Percentiles rank a stretch among this genome's conserved stretches.
Evolutionary conservation across 2,329 filamentous ascomycete genomes (phyloP).

Genomic region (Aureobasidium sp.): DNA sequence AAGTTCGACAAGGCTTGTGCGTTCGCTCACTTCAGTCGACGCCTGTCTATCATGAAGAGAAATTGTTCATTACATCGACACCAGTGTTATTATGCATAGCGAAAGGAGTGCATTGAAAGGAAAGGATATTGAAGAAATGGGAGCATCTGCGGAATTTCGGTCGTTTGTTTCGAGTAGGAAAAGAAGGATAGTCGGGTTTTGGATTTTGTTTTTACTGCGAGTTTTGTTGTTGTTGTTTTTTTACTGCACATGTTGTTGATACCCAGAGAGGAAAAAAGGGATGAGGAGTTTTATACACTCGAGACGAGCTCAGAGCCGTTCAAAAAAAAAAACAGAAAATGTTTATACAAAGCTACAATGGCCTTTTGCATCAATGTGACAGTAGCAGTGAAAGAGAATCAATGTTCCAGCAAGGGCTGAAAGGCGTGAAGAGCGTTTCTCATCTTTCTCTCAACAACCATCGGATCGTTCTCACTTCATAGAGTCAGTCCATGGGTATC

Average conservation of each 20-base stretch:
- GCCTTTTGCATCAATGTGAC: neutral
- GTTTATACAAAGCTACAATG: neutral
- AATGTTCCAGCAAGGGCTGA: too few relatives aligned
- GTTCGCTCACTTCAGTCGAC: neutral
- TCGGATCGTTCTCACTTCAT: too few relatives aligned
- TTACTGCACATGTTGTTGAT: constrained; percentile 1
- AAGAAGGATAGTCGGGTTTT: neutral
- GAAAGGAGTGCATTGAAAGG: neutral
- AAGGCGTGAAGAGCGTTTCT: neutral
- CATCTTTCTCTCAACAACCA: too few relatives aligned
- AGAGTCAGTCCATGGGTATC: neutral
- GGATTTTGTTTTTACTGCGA: neutral
- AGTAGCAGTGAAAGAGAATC: neutral
- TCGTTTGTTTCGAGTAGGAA: neutral
- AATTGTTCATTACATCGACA: neutral
- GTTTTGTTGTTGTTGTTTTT: neutral
- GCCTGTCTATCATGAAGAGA: neutral
- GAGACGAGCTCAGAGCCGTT: neutral
- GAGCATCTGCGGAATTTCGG: neutral
- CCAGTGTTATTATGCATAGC: constrained; percentile 1
- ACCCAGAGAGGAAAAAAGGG: neutral
- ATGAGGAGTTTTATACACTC: neutral
- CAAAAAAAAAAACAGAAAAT: neutral
- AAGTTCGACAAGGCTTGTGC: neutral
- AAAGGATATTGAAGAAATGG: neutral